Evolutionary conservation across 129 eudicot species (phyloP), one percentile per base, ranked within the genome.

Genomic region (Logfia minima): DNA sequence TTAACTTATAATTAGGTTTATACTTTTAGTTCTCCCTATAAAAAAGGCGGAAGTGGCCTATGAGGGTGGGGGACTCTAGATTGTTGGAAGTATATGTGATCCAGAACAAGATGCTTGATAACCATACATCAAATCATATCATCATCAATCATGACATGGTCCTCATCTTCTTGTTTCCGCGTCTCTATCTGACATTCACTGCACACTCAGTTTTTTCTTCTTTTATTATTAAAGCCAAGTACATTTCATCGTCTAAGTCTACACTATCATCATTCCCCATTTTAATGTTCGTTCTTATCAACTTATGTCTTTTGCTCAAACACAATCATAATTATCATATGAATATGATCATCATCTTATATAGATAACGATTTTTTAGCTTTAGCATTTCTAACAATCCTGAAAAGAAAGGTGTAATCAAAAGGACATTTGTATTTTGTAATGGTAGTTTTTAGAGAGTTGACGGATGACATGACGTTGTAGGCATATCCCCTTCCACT

Each of bases 151-250:
- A 4, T 7, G 43, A 8, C 43, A 43, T 10, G 53, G 18, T 45
- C 51, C n/a, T 4, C 8, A 24, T 66, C 84, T 26, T 74, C 84
- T 66, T 80, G 75, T 80, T 80, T 80, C 74, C 74, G 74, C 74
- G 60, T 69, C 74, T 69, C 74, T 69, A 69, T 69, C 60, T 23
- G 0, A 14, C 18, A 45, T 45, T 4, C 5, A 69, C 29, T 10
- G n/a, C 70, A 69, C 22, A 22, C 58, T 68, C 24, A 3, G 2
- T 69, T 69, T 69, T 39, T 13, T 16, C 18, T 16, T 14, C 41
- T 31, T 13, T 65, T 69, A 43, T 23, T 2, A 2, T 32, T 32
- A 69, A 21, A 43, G 59, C n/a, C n/a, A 16, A 78, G 82, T 78
- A 77, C 82, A 78, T 58, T 32, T 72, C 70, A 74, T 80, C 68